These are phyloP conservation scores for Aureobasidium sp. DNA, from an alignment of 2,329 filamentous ascomycete genomes.

Conservation along the genomic window DNA sequence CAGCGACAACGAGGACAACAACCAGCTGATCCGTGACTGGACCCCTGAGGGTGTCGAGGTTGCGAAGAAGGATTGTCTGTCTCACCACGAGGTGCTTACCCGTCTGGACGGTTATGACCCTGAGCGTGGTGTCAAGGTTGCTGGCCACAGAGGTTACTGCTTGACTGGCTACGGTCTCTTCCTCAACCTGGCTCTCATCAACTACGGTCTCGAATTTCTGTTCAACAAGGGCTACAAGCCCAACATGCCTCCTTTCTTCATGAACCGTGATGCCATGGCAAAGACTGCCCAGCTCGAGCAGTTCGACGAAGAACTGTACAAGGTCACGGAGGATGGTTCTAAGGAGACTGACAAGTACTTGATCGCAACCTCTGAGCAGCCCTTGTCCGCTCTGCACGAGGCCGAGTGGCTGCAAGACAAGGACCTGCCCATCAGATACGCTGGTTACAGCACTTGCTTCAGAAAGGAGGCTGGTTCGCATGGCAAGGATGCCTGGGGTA, in stretches of 20 bases:
- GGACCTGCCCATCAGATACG: slow-evolving; percentile 79
- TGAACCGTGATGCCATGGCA: slow-evolving; percentile 91
- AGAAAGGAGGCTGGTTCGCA: slow-evolving; percentile 90
- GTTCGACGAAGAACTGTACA: slow-evolving; percentile 97
- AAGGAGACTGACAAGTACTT: slow-evolving; percentile 73
- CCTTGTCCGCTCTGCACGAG: slow-evolving; percentile 76
- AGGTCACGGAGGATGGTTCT: slow-evolving; percentile 76
- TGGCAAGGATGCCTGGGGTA: slow-evolving; percentile 91
- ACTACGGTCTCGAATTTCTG: slow-evolving; percentile 89
- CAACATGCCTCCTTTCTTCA: slow-evolving; percentile 78
- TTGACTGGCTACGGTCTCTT: slow-evolving; percentile 83
- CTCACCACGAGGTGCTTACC: slow-evolving; percentile 88
- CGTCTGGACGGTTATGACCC: slow-evolving; percentile 87
- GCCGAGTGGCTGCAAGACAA: slow-evolving; percentile 84
- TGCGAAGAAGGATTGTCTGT: slow-evolving; percentile 70
- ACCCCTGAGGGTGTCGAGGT: slow-evolving; percentile 60
- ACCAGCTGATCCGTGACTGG: slow-evolving; percentile 69
- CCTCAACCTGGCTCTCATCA: slow-evolving; percentile 85
- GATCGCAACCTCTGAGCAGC: slow-evolving; percentile 86
- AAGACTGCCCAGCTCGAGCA: slow-evolving; percentile 96
- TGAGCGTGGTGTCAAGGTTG: slow-evolving; percentile 85
- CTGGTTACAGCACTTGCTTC: slow-evolving; percentile 92
- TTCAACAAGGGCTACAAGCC: slow-evolving; percentile 54
- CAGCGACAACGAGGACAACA: slow-evolving; percentile 77
- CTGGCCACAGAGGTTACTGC: slow-evolving; percentile 91